Evolutionary conservation across 2,329 filamentous ascomycete genomes (phyloP).

Genomic region (Xylaria sp.): DNA sequence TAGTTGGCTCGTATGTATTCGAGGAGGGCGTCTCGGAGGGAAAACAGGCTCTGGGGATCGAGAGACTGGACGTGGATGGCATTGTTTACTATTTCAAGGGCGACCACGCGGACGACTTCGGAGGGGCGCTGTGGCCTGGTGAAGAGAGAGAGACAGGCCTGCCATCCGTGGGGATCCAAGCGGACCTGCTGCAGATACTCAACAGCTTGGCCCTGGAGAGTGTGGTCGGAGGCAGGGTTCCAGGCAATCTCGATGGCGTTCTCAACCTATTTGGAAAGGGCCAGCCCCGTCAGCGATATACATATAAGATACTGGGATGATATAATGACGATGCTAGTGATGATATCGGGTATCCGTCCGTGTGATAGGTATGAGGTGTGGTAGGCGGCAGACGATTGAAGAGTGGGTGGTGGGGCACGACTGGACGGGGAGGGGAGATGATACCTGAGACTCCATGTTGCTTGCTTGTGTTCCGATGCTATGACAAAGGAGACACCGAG

Average conservation of each 20-base stretch:
- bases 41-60: constrained; percentile 75
- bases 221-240: constrained; percentile 79
- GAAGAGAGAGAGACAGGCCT: constrained; percentile 88
- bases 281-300: constrained; percentile 34
- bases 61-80: constrained; percentile 84
- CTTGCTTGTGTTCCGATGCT: constrained; percentile 47
- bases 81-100: constrained; percentile 92
- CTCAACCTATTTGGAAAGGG: constrained; percentile 72
- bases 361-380: neutral
- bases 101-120: constrained; percentile 88
- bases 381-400: constrained; percentile 21
- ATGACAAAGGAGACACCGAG: constrained; percentile 45
- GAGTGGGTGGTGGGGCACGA: constrained; percentile 34
- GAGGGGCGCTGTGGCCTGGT: constrained; percentile 78
- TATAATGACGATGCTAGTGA: constrained; percentile 29
- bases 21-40: constrained; percentile 84
- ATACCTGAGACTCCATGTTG: constrained; percentile 61
- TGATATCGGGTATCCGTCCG: neutral
- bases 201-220: constrained; percentile 83
- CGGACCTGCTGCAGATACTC: constrained; percentile 83
- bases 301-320: neutral
- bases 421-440: constrained; percentile 36
- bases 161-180: constrained; percentile 86
- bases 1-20: constrained; percentile 84
- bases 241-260: constrained; percentile 96